Conservation (phyloP, 176 grass and related monocot genomes). For the Secale cereale region DNA sequence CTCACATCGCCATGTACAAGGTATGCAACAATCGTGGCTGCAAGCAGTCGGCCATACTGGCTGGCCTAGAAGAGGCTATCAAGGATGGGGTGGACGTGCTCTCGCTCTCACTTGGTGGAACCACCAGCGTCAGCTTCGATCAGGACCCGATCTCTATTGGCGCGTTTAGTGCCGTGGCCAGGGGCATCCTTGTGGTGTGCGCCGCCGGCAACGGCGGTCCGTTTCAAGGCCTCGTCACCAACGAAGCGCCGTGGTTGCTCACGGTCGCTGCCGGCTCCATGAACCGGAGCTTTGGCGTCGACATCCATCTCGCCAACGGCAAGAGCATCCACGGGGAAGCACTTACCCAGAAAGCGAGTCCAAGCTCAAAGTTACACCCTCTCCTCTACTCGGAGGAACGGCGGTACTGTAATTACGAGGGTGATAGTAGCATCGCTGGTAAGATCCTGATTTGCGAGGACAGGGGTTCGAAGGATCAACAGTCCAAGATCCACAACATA, state of each 20-base stretch:
- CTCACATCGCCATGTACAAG: constrained; percentile 45
- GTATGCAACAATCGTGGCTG: neutral
- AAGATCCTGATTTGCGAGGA: constrained; percentile 22
- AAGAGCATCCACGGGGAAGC: neutral
- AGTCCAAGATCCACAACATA: neutral
- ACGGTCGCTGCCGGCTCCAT: constrained; percentile 40
- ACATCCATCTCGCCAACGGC: neutral
- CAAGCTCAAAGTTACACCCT: neutral
- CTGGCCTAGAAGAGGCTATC: neutral
- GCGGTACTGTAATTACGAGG: neutral
- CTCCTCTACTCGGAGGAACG: neutral
- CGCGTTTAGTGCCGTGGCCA: constrained; percentile 33
- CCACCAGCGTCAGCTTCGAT: neutral
- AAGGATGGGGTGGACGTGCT: constrained; percentile 65
- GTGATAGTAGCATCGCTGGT: neutral
- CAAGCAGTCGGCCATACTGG: neutral
- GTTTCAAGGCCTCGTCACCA: neutral
- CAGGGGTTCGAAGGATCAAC: neutral
- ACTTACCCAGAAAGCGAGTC: neutral
- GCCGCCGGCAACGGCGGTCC: constrained; percentile 37
- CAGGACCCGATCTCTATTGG: constrained; percentile 29
- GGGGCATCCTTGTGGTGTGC: constrained; percentile 38
- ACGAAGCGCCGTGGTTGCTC: constrained; percentile 58
- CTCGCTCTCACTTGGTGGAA: constrained; percentile 36
- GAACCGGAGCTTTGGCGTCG: neutral